Base-by-base conservation (phyloP, 306 rosid genomes). In the Rubus parviflorus region DNA sequence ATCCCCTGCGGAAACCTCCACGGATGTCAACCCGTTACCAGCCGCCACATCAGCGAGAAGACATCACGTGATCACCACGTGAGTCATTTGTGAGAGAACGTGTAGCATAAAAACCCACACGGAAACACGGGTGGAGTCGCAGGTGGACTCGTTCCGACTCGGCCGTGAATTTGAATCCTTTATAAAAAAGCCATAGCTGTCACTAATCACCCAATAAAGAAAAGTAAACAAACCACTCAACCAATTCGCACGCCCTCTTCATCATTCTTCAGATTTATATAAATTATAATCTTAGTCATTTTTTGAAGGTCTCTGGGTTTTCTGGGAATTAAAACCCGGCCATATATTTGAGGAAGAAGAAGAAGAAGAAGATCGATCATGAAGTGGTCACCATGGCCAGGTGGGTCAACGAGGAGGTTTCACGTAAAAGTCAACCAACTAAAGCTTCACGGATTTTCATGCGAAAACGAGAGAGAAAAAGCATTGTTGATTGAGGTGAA, bases 371-470 rank as follows among this genome's bases (percentile, higher is more conserved):
- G 68, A 16, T 19, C 53, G 48, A 20, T 19, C 49, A 89, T 77
- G 89, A 80, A 76, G 82, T 86, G 86, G 92, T 70, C 82, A 5
- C 76, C 84, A 6, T 77, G 83, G 85, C 66, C 61, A 30, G 61
- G 76, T 17, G 70, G 73, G 19, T 25, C 64, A n/a, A 43, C 77
- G 43, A 79, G 78, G 77, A 85, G 76, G 66, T 80, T 86, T 58
- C 82, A 82, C 3, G 83, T 89, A 68, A 89, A 84, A 75, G 23
- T 93, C 5, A 86, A 15, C 43, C 87, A 80, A 19, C 65, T 93
- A 79, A 89, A 83, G 88, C 89, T 93, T 3, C 64, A 85, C 11
- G 85, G 80, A 11, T 74, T 67, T 19, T 2, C 47, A 38, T 40
- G 42, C 8, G 68, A 63, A 37, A 63, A 65, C 48, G 48, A 41